Percentiles rank a stretch among this genome's conserved stretches.
These are phyloP conservation scores for Papiliotrema laurentii DNA, from an alignment of 1,284 basidiomycete genomes.

Conservation along the genomic window DNA sequence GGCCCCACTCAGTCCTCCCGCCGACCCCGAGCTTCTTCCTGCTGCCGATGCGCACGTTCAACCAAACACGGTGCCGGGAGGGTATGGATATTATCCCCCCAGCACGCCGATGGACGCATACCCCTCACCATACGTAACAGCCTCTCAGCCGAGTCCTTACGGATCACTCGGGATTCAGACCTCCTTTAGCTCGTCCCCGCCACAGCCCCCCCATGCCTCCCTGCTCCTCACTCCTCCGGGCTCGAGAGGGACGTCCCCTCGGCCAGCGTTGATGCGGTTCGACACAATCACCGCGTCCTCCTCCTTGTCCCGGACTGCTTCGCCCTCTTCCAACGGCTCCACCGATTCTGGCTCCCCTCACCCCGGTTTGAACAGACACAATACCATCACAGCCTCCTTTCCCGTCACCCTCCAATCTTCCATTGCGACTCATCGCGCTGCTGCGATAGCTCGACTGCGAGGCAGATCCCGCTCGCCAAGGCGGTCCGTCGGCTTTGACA, in stretches of 20 bases:
- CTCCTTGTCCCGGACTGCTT: not conserved
- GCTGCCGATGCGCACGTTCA: slow-evolving; percentile 13
- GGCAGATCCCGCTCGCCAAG: slow-evolving; percentile 27
- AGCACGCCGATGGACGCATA: not conserved
- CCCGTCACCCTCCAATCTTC: not conserved
- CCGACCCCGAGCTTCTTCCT: slow-evolving; percentile 3
- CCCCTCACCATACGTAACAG: slow-evolving; percentile 3
- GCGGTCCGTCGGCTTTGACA: slow-evolving; percentile 24
- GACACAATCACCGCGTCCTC: not conserved
- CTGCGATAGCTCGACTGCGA: slow-evolving; percentile 16
- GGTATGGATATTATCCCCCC: slow-evolving; percentile 6
- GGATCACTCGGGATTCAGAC: not conserved
- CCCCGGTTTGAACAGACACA: not conserved
- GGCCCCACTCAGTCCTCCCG: not conserved
- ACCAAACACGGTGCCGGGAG: slow-evolving; percentile 9
- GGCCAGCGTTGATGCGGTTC: slow-evolving; percentile 5
- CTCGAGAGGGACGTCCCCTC: slow-evolving; percentile 30
- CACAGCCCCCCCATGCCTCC: slow-evolving; percentile 27
- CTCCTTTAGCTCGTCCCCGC: slow-evolving; percentile 20
- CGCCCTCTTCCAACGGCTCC: not conserved
- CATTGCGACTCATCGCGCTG: slow-evolving; percentile 4
- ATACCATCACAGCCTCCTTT: not conserved
- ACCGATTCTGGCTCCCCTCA: slow-evolving; percentile 9
- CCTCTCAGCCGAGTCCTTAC: not conserved
- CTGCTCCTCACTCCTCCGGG: slow-evolving; percentile 38